These are phyloP conservation scores for Funneliformis caledonium DNA, from an alignment of 371 early-diverging fungal species.

Conservation along the genomic window DNA sequence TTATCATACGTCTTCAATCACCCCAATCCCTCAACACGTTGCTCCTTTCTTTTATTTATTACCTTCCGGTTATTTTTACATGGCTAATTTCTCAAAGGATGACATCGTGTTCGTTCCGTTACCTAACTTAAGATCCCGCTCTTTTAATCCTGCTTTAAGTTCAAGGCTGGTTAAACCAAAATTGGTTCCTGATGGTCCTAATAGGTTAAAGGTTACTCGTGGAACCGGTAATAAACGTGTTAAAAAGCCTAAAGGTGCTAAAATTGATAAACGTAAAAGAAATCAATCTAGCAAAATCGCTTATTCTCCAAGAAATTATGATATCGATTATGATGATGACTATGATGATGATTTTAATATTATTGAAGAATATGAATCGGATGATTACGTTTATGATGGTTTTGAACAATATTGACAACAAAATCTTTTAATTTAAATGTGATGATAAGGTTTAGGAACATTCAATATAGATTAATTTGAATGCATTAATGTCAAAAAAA, in stretches of 20 bases:
- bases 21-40: neutral
- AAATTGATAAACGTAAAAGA: slow-evolving; percentile 1
- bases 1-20: neutral
- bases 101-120: neutral
- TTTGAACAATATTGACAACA: neutral
- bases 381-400: neutral
- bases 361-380: neutral
- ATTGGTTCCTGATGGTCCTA: neutral
- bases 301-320: slow-evolving; percentile 4
- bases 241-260: neutral
- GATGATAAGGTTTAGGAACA: too few species aligned
- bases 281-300: slow-evolving; percentile 22
- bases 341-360: neutral
- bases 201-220: neutral
- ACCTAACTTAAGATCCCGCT: neutral
- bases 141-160: neutral
- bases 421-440: too few species aligned
- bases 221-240: neutral
- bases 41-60: neutral
- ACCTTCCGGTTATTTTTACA: neutral
- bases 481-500: too few species aligned
- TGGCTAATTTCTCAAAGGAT: neutral
- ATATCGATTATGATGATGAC: slow-evolving; percentile 26
- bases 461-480: too few species aligned
- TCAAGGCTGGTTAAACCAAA: neutral